Percentiles rank a stretch among this genome's conserved stretches.
Evolutionary conservation across 2,329 filamentous ascomycete species (phyloP).

Genomic region (Talaromyces piceae): DNA sequence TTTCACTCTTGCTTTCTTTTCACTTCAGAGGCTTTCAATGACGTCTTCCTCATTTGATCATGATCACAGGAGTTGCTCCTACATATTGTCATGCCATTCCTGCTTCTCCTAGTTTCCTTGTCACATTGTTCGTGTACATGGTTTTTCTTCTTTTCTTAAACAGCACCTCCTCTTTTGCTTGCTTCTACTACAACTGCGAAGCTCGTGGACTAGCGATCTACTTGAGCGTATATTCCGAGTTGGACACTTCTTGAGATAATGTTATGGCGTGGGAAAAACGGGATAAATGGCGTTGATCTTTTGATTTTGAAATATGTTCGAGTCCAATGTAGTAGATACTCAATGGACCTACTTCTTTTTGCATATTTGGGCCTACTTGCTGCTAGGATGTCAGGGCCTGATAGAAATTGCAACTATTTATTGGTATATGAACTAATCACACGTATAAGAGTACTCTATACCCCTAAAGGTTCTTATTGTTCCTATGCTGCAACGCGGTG

Average conservation of each 20-base stretch:
- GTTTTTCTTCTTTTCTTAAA: no score
- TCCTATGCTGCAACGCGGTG: no score
- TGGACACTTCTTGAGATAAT: conserved; percentile 9
- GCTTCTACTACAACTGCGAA: conserved; percentile 5
- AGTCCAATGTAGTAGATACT: conserved; percentile 10
- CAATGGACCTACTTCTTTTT: conserved; percentile 21
- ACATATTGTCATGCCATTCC: conserved; percentile 9
- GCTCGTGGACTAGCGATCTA: conserved; percentile 2
- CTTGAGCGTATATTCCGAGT: conserved; percentile 8
- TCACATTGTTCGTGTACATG: conserved; percentile 35
- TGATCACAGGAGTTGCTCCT: conserved; percentile 4
- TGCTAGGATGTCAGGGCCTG: background rate
- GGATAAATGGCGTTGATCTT: conserved; percentile 12
- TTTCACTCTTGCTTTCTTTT: conserved; percentile 14
- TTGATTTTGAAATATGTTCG: no score
- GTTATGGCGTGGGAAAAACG: conserved; percentile 11
- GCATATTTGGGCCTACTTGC: conserved; percentile 3
- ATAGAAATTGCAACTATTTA: no score
- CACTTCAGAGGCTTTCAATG: conserved; percentile 13
- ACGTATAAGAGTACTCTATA: no score
- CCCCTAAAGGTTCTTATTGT: no score
- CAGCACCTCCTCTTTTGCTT: conserved; percentile 4
- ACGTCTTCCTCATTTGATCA: conserved; percentile 6
- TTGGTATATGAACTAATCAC: no score
- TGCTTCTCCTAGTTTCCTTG: conserved; percentile 12